A percentile compares a stretch with the other conserved stretches of the same genome.
Evolutionary conservation across 2,329 filamentous ascomycete species (phyloP).

Genomic region (Waltergamsia citrina): DNA sequence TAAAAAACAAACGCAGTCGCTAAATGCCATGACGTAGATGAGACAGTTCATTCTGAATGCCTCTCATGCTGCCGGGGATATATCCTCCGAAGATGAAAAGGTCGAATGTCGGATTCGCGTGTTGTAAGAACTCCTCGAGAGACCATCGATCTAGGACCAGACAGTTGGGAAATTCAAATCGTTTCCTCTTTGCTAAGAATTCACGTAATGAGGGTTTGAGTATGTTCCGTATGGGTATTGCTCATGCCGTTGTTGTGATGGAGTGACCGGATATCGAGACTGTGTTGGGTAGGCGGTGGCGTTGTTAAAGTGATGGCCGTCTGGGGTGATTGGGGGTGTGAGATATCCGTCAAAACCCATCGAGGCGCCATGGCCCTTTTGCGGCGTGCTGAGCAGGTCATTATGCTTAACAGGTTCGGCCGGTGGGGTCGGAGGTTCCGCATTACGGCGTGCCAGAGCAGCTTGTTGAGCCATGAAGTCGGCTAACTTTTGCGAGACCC

Average conservation of each 20-base stretch:
- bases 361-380: constrained; percentile 60
- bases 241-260: constrained; percentile 25
- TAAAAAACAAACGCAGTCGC: constrained; percentile 22
- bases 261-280: constrained; percentile 52
- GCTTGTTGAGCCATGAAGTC: constrained; percentile 52
- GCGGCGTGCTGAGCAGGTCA: constrained; percentile 66
- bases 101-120: constrained; percentile 1
- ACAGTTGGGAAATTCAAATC: no score
- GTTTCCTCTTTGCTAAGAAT: constrained; percentile 5
- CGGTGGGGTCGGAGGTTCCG: constrained; percentile 51
- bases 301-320: constrained; percentile 47
- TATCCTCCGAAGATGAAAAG: constrained; percentile 6
- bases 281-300: constrained; percentile 35
- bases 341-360: constrained; percentile 65
- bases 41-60: constrained; percentile 21
- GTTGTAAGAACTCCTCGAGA: neutral
- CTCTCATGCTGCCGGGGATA: constrained; percentile 10
- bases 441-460: constrained; percentile 38
- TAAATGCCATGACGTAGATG: constrained; percentile 35
- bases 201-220: constrained; percentile 5
- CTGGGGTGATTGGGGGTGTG: constrained; percentile 79
- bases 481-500: constrained; percentile 44
- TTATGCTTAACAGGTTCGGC: constrained; percentile 38
- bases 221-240: constrained; percentile 22
- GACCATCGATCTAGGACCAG: neutral